Conservation (phyloP, 106 monocot species). For the Cymbidium sinense region DNA sequence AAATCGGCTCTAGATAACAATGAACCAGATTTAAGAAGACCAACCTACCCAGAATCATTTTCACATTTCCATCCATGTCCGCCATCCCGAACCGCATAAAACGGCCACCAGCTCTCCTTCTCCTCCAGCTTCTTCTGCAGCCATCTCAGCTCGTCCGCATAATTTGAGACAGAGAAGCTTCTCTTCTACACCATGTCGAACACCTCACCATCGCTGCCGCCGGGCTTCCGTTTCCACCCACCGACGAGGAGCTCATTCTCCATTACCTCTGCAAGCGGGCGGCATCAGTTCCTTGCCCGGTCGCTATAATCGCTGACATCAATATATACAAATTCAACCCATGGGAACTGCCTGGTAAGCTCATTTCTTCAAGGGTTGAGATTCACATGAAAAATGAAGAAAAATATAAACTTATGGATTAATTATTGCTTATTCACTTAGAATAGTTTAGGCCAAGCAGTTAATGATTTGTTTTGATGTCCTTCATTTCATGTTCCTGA, state of each 20-base stretch:
- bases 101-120: not conserved
- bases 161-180: not conserved
- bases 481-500: too few species aligned
- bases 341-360: constrained; percentile 31
- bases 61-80: not conserved
- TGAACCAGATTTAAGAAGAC: not conserved
- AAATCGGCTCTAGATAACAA: not conserved
- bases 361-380: not conserved
- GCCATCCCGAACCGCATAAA: not conserved
- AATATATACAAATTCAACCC: constrained; percentile 38
- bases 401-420: too few species aligned
- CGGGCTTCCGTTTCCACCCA: constrained; percentile 38
- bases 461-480: too few species aligned
- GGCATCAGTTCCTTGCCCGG: constrained; percentile 15
- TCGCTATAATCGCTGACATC: constrained; percentile 27
- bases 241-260: constrained; percentile 37
- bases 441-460: too few species aligned
- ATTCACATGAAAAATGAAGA: too few species aligned
- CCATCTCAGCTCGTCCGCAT: not conserved
- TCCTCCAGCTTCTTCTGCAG: not conserved
- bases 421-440: too few species aligned
- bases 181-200: constrained; percentile 9
- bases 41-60: not conserved
- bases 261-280: too few species aligned
- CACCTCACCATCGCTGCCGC: constrained; percentile 14